phyloP scores from a whole-genome alignment of 805 yeast species.

The Schizosaccharomyces japonicus region DNA sequence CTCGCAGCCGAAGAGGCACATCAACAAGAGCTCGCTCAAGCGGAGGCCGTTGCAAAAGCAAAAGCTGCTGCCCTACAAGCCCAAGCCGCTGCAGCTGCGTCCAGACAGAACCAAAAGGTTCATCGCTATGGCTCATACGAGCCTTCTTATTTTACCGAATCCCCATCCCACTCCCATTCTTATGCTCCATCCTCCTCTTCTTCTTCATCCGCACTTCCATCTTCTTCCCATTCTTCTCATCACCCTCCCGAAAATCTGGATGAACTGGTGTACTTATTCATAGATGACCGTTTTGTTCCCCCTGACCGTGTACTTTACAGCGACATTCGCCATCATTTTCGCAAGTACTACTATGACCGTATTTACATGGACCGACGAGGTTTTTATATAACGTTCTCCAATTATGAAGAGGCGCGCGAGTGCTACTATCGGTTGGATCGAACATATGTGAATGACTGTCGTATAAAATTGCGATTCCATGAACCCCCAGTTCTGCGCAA shows the following conservation, averaged over 20 bases:
- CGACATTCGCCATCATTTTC: conserved; percentile 2
- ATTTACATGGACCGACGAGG: conserved; percentile 24
- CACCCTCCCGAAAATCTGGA: conserved; percentile 9
- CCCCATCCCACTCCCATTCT: too few relatives aligned
- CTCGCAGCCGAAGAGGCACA: background rate
- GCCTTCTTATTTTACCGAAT: too few relatives aligned
- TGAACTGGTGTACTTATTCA: conserved; percentile 13
- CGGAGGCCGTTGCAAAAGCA: too few relatives aligned
- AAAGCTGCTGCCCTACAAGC: too few relatives aligned
- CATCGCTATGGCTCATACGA: too few relatives aligned
- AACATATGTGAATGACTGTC: conserved; percentile 18
- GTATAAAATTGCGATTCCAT: conserved; percentile 32
- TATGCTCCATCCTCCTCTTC: too few relatives aligned
- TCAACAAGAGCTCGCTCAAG: background rate
- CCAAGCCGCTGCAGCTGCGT: too few relatives aligned
- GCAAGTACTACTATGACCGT: background rate
- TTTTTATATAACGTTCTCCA: conserved; percentile 45
- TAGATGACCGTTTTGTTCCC: conserved; percentile 13
- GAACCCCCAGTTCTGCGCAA: background rate
- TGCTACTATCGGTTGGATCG: conserved; percentile 45
- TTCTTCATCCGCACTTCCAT: too few relatives aligned
- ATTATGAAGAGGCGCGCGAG: conserved; percentile 30
- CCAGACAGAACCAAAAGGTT: too few relatives aligned
- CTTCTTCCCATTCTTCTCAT: too few relatives aligned
- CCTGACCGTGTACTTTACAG: conserved; percentile 5